Base-by-base conservation (phyloP, 106 monocot species). In the Alisma plantagoaquatica region DNA sequence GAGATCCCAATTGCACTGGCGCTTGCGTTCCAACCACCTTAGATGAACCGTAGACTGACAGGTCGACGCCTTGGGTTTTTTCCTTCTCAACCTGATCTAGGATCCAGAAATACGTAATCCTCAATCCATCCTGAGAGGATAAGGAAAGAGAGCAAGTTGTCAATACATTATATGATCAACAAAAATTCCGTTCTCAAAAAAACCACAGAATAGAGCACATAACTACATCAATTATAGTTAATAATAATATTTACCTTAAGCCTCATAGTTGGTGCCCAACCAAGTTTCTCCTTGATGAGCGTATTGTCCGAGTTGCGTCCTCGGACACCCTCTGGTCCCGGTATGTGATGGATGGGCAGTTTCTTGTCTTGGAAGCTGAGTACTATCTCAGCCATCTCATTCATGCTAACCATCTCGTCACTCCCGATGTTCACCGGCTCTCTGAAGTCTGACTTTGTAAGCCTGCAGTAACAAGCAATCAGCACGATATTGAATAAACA, bases 351-450 rank as follows among this genome's bases (percentile, higher is more conserved):
- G 53, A 92, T 92, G 15, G 86, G 92, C 31, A 86, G 92, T 43
- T 76, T 74, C 70, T 72, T 86, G 29, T 74, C 62, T 46, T 92
- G 86, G 48, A 92, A 86, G 74, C 92, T 72, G 38, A 92, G 86
- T 23, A 92, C 76, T 7, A 92, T 86, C 53, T 86, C 82, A 21
- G 92, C 92, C 84, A 85, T 85, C 72, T 85, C 89, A 41, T 90
- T 90, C 89, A 90, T 90, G 89, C 89, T 90, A 21, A 90, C 89
- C 89, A 90, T 90, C 65, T 83, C 89, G 60, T 90, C 83, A 49
- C 89, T 90, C 24, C 89, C 89, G 53, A 90, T 90, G 65, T 90
- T 90, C 22, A 92, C 78, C 17, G 91, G 91, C 59, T 86, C 91
- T 0, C 76, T 54, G 44, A 92, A 92, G 56, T 92, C 91, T 10